phyloP scores from a whole-genome alignment of 768 basidiomycete genomes.

The Panaeolus papilionaceus region DNA sequence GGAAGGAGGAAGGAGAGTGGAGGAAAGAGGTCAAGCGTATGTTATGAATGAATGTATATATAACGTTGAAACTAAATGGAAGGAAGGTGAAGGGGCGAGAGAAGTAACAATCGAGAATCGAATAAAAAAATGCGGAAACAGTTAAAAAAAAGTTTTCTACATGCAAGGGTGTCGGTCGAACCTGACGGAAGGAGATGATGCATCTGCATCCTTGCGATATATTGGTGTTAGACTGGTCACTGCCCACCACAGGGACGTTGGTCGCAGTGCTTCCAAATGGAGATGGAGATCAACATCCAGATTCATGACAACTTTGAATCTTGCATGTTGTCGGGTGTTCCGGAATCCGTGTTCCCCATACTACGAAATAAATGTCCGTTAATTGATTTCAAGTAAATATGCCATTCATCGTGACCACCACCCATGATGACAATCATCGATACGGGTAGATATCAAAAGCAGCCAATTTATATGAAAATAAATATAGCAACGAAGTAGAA shows the following conservation, averaged over 20 bases:
- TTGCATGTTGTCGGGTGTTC: background rate
- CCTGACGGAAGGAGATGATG: slow-evolving; percentile 3
- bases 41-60: background rate
- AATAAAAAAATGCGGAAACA: background rate
- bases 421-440: too few relatives aligned
- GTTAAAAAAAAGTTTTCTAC: background rate
- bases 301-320: background rate
- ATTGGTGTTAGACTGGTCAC: background rate
- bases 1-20: slow-evolving; percentile 11
- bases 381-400: background rate
- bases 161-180: slow-evolving; percentile 9
- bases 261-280: background rate
- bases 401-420: too few relatives aligned
- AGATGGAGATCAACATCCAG: slow-evolving; percentile 1
- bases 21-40: background rate
- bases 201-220: background rate
- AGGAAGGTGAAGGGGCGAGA: background rate
- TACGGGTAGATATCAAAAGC: too few relatives aligned
- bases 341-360: background rate
- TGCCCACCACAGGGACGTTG: background rate
- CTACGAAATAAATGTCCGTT: background rate
- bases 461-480: too few relatives aligned
- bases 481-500: background rate
- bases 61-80: background rate
- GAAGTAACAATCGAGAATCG: background rate